phyloP scores from a whole-genome alignment of 192 early-diverging fungal genomes.

The Backusella australiensis region DNA sequence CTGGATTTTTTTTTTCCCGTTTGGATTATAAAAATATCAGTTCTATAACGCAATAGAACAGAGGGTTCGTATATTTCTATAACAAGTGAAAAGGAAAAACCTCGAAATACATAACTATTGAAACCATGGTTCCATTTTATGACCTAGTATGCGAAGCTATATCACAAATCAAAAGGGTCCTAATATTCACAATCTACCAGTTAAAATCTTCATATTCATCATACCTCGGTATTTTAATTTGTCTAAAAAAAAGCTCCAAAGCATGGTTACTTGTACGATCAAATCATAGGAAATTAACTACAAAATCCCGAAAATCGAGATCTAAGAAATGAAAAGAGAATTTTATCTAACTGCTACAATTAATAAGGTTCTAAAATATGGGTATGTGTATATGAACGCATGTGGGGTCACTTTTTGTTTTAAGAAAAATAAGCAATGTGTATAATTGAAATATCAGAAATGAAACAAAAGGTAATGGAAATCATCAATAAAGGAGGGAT shows the following conservation, averaged over 20 bases:
- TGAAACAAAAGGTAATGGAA: not conserved
- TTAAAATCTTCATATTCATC: not conserved
- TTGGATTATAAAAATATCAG: not conserved
- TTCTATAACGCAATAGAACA: not conserved
- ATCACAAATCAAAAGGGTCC: too few relatives aligned
- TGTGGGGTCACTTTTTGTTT: not conserved
- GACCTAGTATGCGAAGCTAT: too few relatives aligned
- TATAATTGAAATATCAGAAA: not conserved
- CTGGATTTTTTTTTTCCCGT: not conserved
- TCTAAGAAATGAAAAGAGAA: not conserved
- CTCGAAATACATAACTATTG: too few relatives aligned
- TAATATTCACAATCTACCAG: too few relatives aligned
- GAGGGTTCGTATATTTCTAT: not conserved
- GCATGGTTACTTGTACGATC: not conserved
- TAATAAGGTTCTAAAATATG: not conserved
- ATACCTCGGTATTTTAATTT: not conserved
- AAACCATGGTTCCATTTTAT: too few relatives aligned
- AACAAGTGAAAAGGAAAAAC: not conserved
- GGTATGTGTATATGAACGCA: not conserved
- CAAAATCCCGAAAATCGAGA: not conserved
- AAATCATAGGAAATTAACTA: not conserved
- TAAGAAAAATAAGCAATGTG: not conserved
- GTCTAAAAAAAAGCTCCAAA: not conserved
- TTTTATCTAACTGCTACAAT: not conserved
- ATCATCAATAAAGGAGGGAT: not conserved